These are phyloP conservation scores for Elongisporangium undulatum DNA, from an alignment of 352 stramenopile genomes.

Conservation along the genomic window DNA sequence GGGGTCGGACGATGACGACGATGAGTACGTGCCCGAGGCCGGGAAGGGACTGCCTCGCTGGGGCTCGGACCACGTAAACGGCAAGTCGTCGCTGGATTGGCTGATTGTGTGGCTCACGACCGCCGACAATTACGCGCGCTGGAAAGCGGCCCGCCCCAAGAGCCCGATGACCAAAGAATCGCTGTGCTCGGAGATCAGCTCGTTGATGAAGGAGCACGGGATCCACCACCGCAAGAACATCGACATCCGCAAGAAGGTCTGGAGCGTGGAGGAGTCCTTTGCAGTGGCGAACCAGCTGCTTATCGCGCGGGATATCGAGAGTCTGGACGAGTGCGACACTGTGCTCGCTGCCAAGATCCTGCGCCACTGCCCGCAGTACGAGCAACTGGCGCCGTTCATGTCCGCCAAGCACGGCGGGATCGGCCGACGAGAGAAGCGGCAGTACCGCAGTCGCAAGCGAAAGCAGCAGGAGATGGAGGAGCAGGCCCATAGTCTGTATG, in stretches of 20 bases:
- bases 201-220: background rate
- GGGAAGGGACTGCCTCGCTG: background rate
- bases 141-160: background rate
- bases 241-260: background rate
- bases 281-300: background rate
- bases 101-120: slow-evolving; percentile 25
- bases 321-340: background rate
- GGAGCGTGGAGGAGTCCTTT: background rate
- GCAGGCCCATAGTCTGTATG: background rate
- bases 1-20: background rate
- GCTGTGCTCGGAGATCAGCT: background rate
- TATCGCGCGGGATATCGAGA: background rate
- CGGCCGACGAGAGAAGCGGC: background rate
- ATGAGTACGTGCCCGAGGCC: background rate
- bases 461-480: background rate
- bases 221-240: background rate
- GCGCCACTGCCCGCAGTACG: background rate
- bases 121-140: slow-evolving; percentile 23
- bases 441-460: background rate
- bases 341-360: background rate
- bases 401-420: background rate
- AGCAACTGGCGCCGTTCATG: background rate
- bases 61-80: background rate
- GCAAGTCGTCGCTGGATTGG: slow-evolving; percentile 20
- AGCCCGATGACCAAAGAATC: background rate